Evolutionary conservation across 176 grass and related monocot species (phyloP).

Genomic region (Chrysopogon serrulatus): DNA sequence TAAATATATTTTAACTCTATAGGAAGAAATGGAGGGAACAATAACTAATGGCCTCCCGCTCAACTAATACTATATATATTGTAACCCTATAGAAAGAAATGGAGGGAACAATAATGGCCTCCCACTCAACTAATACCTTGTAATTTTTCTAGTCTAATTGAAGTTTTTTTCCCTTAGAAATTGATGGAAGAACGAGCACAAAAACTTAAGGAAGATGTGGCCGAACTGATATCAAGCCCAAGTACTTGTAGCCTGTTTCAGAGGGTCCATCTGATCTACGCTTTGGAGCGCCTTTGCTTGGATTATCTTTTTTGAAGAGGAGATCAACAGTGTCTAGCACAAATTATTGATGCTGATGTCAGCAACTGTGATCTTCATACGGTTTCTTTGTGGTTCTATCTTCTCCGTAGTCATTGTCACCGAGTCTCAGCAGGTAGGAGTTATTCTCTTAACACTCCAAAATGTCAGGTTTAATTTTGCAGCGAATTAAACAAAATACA

Average conservation of each 20-base stretch:
- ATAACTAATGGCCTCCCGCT: too few species aligned
- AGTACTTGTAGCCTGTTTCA: background rate
- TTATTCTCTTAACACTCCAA: background rate
- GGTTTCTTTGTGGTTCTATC: background rate
- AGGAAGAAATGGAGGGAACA: too few species aligned
- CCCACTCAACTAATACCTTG: too few species aligned
- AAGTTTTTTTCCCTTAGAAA: background rate
- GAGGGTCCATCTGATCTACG: background rate
- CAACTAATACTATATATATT: too few species aligned
- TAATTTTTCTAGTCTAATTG: too few species aligned
- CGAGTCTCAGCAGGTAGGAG: background rate
- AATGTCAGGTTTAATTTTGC: background rate
- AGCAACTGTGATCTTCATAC: background rate
- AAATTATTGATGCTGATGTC: background rate
- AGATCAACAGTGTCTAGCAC: background rate
- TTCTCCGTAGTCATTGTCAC: background rate
- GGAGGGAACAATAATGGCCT: too few species aligned
- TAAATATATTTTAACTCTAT: too few species aligned
- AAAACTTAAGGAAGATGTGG: background rate
- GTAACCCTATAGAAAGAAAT: too few species aligned
- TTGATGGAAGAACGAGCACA: background rate
- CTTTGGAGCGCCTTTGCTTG: background rate
- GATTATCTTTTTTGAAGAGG: background rate
- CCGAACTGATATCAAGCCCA: background rate
- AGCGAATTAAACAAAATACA: too few species aligned